Conservation (phyloP, 2,329 filamentous ascomycete species). For the Sporothrix euskadiensis region DNA sequence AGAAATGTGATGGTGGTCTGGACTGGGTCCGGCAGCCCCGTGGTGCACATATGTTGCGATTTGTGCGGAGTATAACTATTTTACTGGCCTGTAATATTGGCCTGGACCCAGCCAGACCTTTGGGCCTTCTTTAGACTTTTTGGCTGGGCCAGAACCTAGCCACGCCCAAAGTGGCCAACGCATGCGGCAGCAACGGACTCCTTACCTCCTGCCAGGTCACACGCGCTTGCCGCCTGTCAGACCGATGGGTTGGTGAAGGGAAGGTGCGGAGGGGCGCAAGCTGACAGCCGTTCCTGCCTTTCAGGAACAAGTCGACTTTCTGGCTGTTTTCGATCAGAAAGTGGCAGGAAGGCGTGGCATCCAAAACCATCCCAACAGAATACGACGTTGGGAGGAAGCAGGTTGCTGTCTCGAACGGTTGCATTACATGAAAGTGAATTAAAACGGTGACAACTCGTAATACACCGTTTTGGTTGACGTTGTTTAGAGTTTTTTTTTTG, state of each 20-base stretch:
- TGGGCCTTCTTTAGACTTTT: too few species aligned
- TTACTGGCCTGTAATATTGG: neutral
- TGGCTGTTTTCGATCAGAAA: neutral
- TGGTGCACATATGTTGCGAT: neutral
- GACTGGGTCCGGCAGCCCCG: slow-evolving; percentile 4
- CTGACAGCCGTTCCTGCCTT: slow-evolving; percentile 4
- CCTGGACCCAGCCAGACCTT: neutral
- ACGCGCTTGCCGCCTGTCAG: slow-evolving; percentile 19
- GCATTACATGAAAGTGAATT: neutral
- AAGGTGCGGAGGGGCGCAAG: neutral
- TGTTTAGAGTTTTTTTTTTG: neutral
- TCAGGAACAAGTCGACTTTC: slow-evolving; percentile 6
- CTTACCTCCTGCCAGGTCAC: slow-evolving; percentile 2
- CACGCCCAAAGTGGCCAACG: neutral
- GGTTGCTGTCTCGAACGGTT: neutral
- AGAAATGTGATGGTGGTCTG: neutral
- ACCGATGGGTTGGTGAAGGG: neutral
- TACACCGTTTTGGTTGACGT: neutral
- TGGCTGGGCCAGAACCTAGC: neutral
- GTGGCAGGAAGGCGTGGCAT: slow-evolving; percentile 2
- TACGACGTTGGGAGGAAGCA: neutral
- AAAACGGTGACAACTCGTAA: neutral
- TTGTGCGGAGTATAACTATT: neutral
- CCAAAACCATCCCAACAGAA: neutral
- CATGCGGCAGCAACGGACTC: neutral